phyloP scores from a whole-genome alignment of 768 basidiomycete genomes.

The Cantharellus anzutake region DNA sequence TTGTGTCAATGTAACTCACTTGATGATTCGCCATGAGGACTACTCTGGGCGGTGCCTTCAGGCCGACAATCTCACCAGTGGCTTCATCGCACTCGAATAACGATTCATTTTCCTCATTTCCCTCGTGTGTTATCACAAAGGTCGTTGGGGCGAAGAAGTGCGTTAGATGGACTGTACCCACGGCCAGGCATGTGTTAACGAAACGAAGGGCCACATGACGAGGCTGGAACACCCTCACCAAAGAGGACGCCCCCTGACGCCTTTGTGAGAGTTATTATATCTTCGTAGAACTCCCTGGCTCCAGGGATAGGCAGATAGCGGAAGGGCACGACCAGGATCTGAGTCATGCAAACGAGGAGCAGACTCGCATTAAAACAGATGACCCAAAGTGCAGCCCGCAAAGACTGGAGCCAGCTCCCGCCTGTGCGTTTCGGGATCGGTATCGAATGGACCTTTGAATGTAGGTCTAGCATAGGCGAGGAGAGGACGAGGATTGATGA shows the following conservation, averaged over 20 bases:
- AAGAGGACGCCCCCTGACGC: slow-evolving; percentile 60
- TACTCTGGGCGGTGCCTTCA: slow-evolving; percentile 60
- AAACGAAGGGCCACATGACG: neutral
- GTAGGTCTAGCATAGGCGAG: neutral
- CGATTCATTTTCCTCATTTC: slow-evolving; percentile 34
- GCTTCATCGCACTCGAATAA: slow-evolving; percentile 34
- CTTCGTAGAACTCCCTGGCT: slow-evolving; percentile 37
- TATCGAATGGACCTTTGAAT: neutral
- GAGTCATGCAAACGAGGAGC: slow-evolving; percentile 49
- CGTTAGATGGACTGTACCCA: slow-evolving; percentile 44
- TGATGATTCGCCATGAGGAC: slow-evolving; percentile 90
- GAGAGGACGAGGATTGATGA: neutral
- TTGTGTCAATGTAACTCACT: slow-evolving; percentile 23
- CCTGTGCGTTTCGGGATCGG: neutral
- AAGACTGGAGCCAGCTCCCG: slow-evolving; percentile 12
- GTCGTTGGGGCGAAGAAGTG: slow-evolving; percentile 69
- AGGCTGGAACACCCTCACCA: slow-evolving; percentile 26
- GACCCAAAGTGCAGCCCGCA: slow-evolving; percentile 24
- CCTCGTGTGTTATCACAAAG: slow-evolving; percentile 55
- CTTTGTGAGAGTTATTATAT: slow-evolving; percentile 64
- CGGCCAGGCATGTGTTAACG: neutral
- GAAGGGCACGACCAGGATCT: slow-evolving; percentile 43
- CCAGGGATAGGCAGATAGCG: slow-evolving; percentile 37
- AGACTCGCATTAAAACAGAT: slow-evolving; percentile 44
- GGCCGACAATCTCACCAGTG: slow-evolving; percentile 33